Evolutionary conservation across 2,329 filamentous ascomycete genomes (phyloP), one percentile per base, ranked within the genome.

Genomic region (Colletotrichum endophyticum): DNA sequence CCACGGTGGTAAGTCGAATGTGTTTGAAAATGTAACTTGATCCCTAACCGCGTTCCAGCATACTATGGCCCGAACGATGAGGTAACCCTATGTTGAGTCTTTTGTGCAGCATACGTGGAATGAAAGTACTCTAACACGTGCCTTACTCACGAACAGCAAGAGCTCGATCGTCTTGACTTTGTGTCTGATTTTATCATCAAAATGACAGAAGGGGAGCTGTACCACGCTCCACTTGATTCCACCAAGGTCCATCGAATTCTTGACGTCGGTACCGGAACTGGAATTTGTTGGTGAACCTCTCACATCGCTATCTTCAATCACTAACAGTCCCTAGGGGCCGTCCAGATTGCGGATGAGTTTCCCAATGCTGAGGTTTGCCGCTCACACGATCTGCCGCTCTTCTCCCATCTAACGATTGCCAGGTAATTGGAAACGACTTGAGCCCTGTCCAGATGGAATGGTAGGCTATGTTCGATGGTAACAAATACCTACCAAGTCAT

Each of bases 181-280:
- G 3, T 34, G 28, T 66, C 68, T 19, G 22, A 28, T 22, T 61
- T 73, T 1, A 1, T 61, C 8, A 39, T 69, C 0, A 68, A 69
- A 27, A 3, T 57, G 3, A 59, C n/a, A 0, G 64, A 66, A 1
- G 57, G 63, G 34, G 9, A 59, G 16, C 64, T 73, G 0, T 70
- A 36, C 6, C 30, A 53, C 11, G 71, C 71, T 19, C 71, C 56
- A n/a, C 2, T 73, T 16, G 25, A 70, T 5, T 19, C 25, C 15
- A 22, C 0, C 1, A 25, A 30, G 19, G 49, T 56, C 3, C 64
- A 63, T 16, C 85, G 85, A 27, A 88, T 92, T 16, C 84, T 92
- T 8, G 91, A 92, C 78, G 83, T 92, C 8, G 90, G 91, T 59
- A 92, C 90, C 11, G 92, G 92, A n/a, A 92, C 91, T 0, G 92